A percentile compares a stretch with the other conserved stretches of the same genome.
Conservation (phyloP, 371 early-diverging fungal species). For the Mortierella sp. region DNA sequence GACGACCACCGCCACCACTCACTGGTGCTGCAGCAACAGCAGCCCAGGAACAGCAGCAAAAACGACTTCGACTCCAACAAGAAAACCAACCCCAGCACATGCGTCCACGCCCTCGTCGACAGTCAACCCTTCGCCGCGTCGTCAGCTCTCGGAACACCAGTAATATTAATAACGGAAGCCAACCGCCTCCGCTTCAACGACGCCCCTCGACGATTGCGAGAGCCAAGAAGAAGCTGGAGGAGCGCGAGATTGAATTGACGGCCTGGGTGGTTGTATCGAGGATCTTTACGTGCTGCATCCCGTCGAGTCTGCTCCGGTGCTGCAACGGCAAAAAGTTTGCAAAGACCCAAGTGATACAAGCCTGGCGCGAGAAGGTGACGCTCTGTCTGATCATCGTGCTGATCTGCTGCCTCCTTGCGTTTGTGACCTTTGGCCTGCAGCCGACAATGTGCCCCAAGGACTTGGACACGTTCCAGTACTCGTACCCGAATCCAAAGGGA, state of each 20-base stretch:
- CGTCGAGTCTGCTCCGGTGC: slow-evolving; percentile 64
- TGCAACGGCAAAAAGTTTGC: slow-evolving; percentile 56
- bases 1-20: background rate
- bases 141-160: slow-evolving; percentile 10
- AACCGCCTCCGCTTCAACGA: slow-evolving; percentile 20
- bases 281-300: slow-evolving; percentile 70
- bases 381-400: slow-evolving; percentile 77
- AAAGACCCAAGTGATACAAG: slow-evolving; percentile 67
- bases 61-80: slow-evolving; percentile 61
- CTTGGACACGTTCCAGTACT: slow-evolving; percentile 9
- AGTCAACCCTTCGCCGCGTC: slow-evolving; percentile 32
- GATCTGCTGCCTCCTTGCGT: slow-evolving; percentile 71
- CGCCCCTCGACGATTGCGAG: slow-evolving; percentile 30
- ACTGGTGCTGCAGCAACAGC: slow-evolving; percentile 23
- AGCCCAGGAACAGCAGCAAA: slow-evolving; percentile 47
- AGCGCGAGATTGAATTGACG: slow-evolving; percentile 57
- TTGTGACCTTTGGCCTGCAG: slow-evolving; percentile 74
- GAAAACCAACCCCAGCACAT: slow-evolving; percentile 48
- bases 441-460: slow-evolving; percentile 64
- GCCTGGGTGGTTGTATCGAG: slow-evolving; percentile 65
- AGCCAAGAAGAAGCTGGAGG: slow-evolving; percentile 36
- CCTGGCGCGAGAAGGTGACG: slow-evolving; percentile 83
- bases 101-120: slow-evolving; percentile 37
- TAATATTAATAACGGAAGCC: background rate
- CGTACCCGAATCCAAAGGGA: slow-evolving; percentile 13